phyloP scores from a whole-genome alignment of 345 rosid species.

The Euphorbia peplus region DNA sequence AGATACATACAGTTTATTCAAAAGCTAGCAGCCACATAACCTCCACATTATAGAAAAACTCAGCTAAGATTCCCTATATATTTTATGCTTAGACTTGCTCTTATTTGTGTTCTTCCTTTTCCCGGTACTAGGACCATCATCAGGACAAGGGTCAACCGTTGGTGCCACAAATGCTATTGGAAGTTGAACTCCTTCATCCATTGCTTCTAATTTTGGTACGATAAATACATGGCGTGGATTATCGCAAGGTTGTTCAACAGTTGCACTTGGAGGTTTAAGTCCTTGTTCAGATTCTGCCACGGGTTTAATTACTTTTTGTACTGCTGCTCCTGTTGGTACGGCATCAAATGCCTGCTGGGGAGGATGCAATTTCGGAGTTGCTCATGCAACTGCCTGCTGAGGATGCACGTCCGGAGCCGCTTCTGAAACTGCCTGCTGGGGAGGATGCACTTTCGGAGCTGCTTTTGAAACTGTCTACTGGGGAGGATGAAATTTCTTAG shows the following conservation, averaged over 20 bases:
- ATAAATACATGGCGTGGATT: slow-evolving; percentile 13
- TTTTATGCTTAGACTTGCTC: slow-evolving; percentile 16
- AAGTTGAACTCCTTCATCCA: slow-evolving; percentile 7
- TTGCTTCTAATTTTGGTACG: slow-evolving; percentile 14
- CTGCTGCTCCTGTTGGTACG: neutral
- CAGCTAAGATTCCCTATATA: neutral
- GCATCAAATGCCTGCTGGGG: neutral
- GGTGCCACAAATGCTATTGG: slow-evolving; percentile 30
- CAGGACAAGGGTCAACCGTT: neutral
- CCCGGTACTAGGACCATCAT: neutral
- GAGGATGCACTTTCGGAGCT: neutral
- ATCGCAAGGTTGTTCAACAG: neutral
- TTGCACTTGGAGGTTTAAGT: neutral
- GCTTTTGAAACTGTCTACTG: neutral
- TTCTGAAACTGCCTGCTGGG: no score
- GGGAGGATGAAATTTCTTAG: neutral
- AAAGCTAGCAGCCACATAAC: no score
- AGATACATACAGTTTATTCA: no score
- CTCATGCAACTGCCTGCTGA: no score
- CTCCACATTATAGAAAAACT: neutral
- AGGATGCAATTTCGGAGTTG: neutral
- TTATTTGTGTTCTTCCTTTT: slow-evolving; percentile 20
- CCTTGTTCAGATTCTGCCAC: neutral
- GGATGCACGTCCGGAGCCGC: no score
- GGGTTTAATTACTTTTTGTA: neutral